Base-by-base conservation (phyloP, 192 early-diverging fungal genomes). In the Backusella macrospora region DNA sequence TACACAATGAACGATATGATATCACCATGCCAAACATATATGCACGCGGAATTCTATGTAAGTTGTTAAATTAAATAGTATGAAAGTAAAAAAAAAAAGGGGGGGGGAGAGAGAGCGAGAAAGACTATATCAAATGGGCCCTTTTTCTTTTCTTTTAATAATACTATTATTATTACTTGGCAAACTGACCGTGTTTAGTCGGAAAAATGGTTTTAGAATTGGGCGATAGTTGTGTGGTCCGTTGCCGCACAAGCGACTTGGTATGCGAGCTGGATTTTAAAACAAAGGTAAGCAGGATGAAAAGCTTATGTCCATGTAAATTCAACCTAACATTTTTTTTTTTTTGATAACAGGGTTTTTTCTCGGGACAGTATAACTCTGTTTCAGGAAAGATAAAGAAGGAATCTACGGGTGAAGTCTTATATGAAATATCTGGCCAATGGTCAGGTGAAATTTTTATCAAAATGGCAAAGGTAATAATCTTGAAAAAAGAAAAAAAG, bases 161-260 rank as follows among this genome's bases (percentile, higher is more conserved):
- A 0, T 34, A 34, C 29, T 34, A 34, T 34, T 34, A 34, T 34
- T 34, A 34, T 34, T 34, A 34, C 29, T 64, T 29, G 44, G 34
- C 34, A 42, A 34, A 62, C 29, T 49, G 40, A 68, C 39, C 0
- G 29, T 40, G 23, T 67, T 29, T 95, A 73, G 93, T 98, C 82
- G 96, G 96, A 37, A 97, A 89, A 37, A 97, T 98, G 96, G 88
- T 92, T 45, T 80, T 98, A 63, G 96, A 98, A 79, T 84, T 97
- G 45, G 96, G 95, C 47, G 96, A 98, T 80, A 82, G 80, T n/a
- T 90, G 90, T 5, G 83, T 84, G 0, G 86, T 97, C 12, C 84
- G 80, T 34, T 96, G 96, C 78, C 71, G 83, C 42, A 85, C 94
- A 72, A 86, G 84, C 72, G 92, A 95, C 72, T 85, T 96, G 72